Conservation (phyloP, 768 basidiomycete species). For the Strobilomyces dryophilus region DNA sequence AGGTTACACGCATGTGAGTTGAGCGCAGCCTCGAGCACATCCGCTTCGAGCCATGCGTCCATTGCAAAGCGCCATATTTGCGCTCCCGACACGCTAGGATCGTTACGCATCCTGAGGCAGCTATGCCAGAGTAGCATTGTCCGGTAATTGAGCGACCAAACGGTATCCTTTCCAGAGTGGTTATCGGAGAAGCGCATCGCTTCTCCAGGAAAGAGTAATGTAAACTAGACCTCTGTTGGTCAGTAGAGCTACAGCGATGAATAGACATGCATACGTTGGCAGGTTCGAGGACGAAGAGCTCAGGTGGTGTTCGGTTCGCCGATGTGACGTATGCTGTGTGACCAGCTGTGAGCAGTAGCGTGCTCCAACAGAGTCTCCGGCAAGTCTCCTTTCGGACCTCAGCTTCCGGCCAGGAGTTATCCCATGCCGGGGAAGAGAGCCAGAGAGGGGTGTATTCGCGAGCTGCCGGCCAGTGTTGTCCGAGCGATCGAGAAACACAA, state of each 20-base stretch:
- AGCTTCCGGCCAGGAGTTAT: slow-evolving; percentile 48
- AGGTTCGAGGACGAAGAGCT: slow-evolving; percentile 59
- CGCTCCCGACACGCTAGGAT: slow-evolving; percentile 37
- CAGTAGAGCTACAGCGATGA: slow-evolving; percentile 1
- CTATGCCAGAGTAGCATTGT: slow-evolving; percentile 70
- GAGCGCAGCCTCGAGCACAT: slow-evolving; percentile 58
- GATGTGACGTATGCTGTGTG: slow-evolving; percentile 59
- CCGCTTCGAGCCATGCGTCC: slow-evolving; percentile 67
- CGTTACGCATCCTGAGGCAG: slow-evolving; percentile 57
- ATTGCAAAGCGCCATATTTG: slow-evolving; percentile 62
- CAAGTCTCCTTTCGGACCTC: slow-evolving; percentile 71
- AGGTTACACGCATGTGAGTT: slow-evolving; percentile 62
- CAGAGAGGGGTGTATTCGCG: slow-evolving; percentile 57
- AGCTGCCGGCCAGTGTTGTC: slow-evolving; percentile 45
- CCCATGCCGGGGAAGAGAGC: slow-evolving; percentile 64
- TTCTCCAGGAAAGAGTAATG: slow-evolving; percentile 76
- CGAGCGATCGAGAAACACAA: slow-evolving; percentile 50
- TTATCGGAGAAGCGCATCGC: slow-evolving; percentile 33
- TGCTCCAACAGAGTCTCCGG: slow-evolving; percentile 71
- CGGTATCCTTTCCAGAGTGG: slow-evolving; percentile 53
- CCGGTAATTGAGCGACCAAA: slow-evolving; percentile 74
- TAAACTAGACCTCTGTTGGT: slow-evolving; percentile 42
- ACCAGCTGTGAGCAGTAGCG: slow-evolving; percentile 58
- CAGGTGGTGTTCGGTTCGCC: slow-evolving; percentile 33
- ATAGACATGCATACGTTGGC: slow-evolving; percentile 49